phyloP scores from a whole-genome alignment of 2,329 filamentous ascomycete species.

The Exophiala sideris region DNA sequence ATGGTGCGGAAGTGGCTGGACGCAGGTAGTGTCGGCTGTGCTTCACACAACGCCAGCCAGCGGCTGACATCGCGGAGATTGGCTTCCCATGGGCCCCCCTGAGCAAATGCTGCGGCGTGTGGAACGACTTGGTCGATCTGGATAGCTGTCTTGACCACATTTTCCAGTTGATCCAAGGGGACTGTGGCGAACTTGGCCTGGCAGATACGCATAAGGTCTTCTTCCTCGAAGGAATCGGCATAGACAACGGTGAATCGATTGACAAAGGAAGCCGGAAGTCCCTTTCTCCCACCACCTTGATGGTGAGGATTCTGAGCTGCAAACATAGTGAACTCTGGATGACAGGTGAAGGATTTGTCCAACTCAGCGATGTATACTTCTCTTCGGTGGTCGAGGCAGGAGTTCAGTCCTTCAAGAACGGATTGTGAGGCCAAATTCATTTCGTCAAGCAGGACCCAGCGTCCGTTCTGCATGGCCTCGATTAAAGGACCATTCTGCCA shows the following conservation, averaged over 20 bases:
- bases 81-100: constrained; percentile 86
- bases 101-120: constrained; percentile 49
- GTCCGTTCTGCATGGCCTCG: constrained; percentile 91
- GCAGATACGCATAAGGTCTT: constrained; percentile 81
- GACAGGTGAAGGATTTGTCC: constrained; percentile 87
- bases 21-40: constrained; percentile 57
- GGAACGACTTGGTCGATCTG: constrained; percentile 70
- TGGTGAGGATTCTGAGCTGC: constrained; percentile 97
- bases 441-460: constrained; percentile 96
- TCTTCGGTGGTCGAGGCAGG: constrained; percentile 92
- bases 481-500: constrained; percentile 96
- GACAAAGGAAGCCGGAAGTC: constrained; percentile 90
- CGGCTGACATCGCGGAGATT: constrained; percentile 86
- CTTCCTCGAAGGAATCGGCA: constrained; percentile 78
- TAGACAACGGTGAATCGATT: constrained; percentile 98
- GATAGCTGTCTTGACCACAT: constrained; percentile 76
- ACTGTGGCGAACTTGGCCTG: constrained; percentile 69
- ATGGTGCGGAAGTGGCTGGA: constrained; percentile 78
- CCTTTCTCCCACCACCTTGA: constrained; percentile 92
- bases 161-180: constrained; percentile 56
- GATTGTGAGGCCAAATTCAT: constrained; percentile 99
- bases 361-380: constrained; percentile 90
- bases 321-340: constrained; percentile 88
- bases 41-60: constrained; percentile 69
- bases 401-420: constrained; percentile 91